These are phyloP conservation scores for Cladosporium sp. DNA, from an alignment of 2,329 filamentous ascomycete species.

Conservation along the genomic window DNA sequence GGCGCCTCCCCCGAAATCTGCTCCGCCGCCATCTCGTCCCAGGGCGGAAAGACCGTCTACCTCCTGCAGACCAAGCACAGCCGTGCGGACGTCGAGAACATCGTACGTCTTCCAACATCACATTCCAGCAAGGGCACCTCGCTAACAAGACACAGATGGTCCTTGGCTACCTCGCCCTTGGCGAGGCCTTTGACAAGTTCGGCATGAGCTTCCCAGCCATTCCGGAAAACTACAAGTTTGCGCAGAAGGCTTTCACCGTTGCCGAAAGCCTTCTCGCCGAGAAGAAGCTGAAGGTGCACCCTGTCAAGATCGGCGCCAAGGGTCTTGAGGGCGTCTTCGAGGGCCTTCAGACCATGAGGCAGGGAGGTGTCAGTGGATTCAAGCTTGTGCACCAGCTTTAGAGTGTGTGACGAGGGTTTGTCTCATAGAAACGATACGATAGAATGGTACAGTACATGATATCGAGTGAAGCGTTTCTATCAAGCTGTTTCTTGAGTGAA, in stretches of 20 bases:
- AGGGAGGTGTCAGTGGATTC: constrained; percentile 49
- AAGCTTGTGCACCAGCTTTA: constrained; percentile 51
- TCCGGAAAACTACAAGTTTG: constrained; percentile 45
- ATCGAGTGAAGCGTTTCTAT: neutral
- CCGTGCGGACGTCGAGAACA: constrained; percentile 48
- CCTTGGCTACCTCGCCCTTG: constrained; percentile 47
- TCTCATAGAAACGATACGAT: neutral
- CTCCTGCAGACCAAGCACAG: constrained; percentile 46
- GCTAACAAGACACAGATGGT: constrained; percentile 30
- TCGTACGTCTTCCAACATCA: constrained; percentile 16
- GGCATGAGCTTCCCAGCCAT: constrained; percentile 38
- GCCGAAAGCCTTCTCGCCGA: constrained; percentile 38
- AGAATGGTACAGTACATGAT: neutral
- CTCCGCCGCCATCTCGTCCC: constrained; percentile 43
- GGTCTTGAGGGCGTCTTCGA: constrained; percentile 50
- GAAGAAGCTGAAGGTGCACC: constrained; percentile 44
- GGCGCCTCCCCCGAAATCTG: constrained; percentile 43
- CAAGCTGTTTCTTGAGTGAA: too few species aligned
- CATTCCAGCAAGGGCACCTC: neutral
- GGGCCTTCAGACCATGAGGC: constrained; percentile 47
- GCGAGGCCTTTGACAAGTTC: constrained; percentile 42
- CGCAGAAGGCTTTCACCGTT: constrained; percentile 43
- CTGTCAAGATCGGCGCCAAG: constrained; percentile 42
- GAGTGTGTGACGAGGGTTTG: neutral
- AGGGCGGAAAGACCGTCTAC: constrained; percentile 37